Base-by-base conservation (phyloP, 176 grass and related monocot species). In the Pontederia paniculata region DNA sequence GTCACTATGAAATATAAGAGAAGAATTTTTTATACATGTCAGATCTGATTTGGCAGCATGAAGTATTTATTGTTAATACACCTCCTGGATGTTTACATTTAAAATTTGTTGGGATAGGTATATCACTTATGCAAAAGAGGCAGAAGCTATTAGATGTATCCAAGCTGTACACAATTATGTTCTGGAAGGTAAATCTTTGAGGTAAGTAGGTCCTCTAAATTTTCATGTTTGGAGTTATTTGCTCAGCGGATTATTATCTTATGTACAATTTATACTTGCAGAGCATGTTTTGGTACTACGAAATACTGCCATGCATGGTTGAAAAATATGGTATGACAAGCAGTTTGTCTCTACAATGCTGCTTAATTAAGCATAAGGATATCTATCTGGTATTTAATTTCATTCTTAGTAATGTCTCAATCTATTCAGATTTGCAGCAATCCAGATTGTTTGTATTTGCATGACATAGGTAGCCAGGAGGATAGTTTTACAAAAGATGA, bases 401-500 rank as follows among this genome's bases (percentile, higher is more conserved):
- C 43, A 17, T 54, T 62, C 16, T 43, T 50, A 64, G 45, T 64
- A 28, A 23, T 49, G 18, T 13, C 13, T 67, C 81, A 52, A 82
- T 70, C 80, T 50, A 21, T 80, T 20, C 75, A 98, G 94, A 84
- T 69, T 9, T 98, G 94, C 83, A 88, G 81, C 73, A 98, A 98
- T 88, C 77, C 87, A 54, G 94, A 98, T 73, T 98, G 94, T 72
- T 80, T 98, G 56, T 98, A 98, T 98, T 83, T 98, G 71, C 94
- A 98, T 80, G 87, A 98, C 50, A 77, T 88, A 60, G 87, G 94
- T 57, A 75, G 73, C 70, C 94, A 98, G 60, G 83, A 98, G 54
- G 94, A 98, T 80, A 93, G 87, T 70, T 98, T 98, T 56, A 98
- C 94, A 48, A 98, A 98, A 75, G 94, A 98, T 70, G 94, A 98